A percentile compares a stretch with the other conserved stretches of the same genome.
These are phyloP conservation scores for Solanum corneliomulleri DNA, from an alignment of 257 asterid species.

Conservation along the genomic window DNA sequence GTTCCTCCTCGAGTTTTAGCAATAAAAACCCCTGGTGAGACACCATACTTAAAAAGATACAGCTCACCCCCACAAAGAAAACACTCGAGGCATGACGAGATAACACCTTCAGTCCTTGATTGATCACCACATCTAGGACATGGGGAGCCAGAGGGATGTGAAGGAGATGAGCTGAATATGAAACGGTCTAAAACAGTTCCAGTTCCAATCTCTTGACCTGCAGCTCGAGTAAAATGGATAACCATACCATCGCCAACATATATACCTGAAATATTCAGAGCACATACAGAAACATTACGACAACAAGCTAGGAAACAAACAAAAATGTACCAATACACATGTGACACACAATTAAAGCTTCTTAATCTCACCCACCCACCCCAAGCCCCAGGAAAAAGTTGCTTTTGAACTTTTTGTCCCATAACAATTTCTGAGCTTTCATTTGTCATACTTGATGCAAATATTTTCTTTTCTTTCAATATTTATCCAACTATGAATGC, in stretches of 20 bases:
- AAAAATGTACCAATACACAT: not conserved
- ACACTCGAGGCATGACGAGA: constrained; percentile 83
- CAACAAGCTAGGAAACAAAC: not conserved
- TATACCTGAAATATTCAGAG: constrained; percentile 41
- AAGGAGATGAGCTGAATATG: constrained; percentile 64
- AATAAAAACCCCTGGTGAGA: constrained; percentile 38
- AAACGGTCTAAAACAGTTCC: constrained; percentile 59
- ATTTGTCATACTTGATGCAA: not conserved
- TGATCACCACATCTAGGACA: constrained; percentile 80
- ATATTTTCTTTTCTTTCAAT: not conserved
- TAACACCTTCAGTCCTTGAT: constrained; percentile 47
- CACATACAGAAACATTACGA: not conserved
- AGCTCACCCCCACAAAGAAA: constrained; percentile 63
- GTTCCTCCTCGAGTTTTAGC: constrained; percentile 90
- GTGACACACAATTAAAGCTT: not conserved
- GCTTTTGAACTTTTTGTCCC: not conserved
- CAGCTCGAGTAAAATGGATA: constrained; percentile 83
- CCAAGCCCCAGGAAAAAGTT: not conserved
- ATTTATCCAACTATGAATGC: not conserved
- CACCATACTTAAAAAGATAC: constrained; percentile 51
- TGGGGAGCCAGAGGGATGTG: constrained; percentile 33
- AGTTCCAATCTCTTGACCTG: constrained; percentile 77
- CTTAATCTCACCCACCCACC: not conserved
- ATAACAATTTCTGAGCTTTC: not conserved
- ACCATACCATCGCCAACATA: constrained; percentile 63